Percentiles rank a stretch among this genome's conserved stretches.
Conservation (phyloP, 495 filamentous ascomycete genomes). For the Penicillium roqueforti region DNA sequence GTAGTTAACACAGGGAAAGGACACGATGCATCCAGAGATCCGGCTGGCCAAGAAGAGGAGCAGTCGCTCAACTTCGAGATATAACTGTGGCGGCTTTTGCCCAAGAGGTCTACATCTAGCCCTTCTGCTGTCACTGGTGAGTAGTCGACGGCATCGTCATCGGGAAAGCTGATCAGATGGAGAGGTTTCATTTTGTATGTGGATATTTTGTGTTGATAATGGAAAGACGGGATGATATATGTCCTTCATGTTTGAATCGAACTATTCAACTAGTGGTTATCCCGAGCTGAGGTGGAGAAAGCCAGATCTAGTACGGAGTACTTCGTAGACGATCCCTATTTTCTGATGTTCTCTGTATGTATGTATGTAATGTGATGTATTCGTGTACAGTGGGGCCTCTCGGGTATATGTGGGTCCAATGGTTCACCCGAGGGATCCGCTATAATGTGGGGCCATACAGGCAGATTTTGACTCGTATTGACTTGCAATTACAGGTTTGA, state of each 20-base stretch:
- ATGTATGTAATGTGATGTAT: neutral
- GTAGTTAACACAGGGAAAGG: neutral
- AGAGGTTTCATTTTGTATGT: neutral
- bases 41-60: neutral
- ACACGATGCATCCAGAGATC: neutral
- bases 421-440: too few relatives aligned
- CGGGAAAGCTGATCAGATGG: neutral
- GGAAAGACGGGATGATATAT: neutral
- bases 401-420: too few relatives aligned
- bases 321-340: neutral
- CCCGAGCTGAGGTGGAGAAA: neutral
- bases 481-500: too few relatives aligned
- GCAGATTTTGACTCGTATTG: too few relatives aligned
- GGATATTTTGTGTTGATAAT: neutral
- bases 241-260: neutral
- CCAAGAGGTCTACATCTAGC: neutral
- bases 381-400: too few relatives aligned
- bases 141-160: neutral
- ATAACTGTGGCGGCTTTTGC: neutral
- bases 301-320: neutral
- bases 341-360: too few relatives aligned
- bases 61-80: neutral
- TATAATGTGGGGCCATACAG: too few relatives aligned
- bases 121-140: neutral
- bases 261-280: too few relatives aligned